Evolutionary conservation across 2,329 filamentous ascomycete genomes (phyloP).

Genomic region (Penicillium sp.): DNA sequence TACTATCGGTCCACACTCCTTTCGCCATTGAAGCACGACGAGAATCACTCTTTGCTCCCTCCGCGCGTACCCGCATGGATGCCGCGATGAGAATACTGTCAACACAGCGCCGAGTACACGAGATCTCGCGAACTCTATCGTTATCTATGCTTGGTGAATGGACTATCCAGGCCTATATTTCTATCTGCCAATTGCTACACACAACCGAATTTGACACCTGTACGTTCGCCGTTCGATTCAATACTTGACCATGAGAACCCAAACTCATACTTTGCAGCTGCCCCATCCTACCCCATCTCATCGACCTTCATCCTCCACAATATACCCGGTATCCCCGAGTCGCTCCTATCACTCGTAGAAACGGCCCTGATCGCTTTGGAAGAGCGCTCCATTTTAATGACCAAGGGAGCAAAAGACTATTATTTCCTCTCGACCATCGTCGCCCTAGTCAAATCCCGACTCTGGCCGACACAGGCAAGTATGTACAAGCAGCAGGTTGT

Average conservation of each 20-base stretch:
- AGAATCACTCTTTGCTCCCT: slow-evolving; percentile 37
- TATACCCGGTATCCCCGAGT: slow-evolving; percentile 35
- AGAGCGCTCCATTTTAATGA: slow-evolving; percentile 31
- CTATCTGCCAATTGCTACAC: slow-evolving; percentile 41
- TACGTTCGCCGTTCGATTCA: slow-evolving; percentile 13
- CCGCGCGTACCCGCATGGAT: slow-evolving; percentile 38
- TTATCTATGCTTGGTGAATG: slow-evolving; percentile 39
- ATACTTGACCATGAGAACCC: background rate
- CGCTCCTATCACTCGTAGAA: slow-evolving; percentile 36
- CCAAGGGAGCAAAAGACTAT: slow-evolving; percentile 43
- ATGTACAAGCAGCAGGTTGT: slow-evolving; percentile 39
- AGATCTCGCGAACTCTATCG: slow-evolving; percentile 34
- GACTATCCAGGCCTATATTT: slow-evolving; percentile 40
- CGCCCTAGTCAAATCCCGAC: slow-evolving; percentile 35
- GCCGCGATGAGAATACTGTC: slow-evolving; percentile 40
- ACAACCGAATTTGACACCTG: slow-evolving; percentile 24
- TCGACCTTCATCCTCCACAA: slow-evolving; percentile 25
- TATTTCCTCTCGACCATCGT: slow-evolving; percentile 41
- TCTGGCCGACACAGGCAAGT: slow-evolving; percentile 36
- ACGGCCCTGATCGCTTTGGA: slow-evolving; percentile 33
- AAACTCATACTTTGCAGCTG: slow-evolving; percentile 1
- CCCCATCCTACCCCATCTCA: slow-evolving; percentile 5
- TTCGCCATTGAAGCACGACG: slow-evolving; percentile 38
- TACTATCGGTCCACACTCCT: slow-evolving; percentile 43
- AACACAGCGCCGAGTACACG: slow-evolving; percentile 36